These are phyloP conservation scores for Penicillium paxilli DNA, from an alignment of 495 filamentous ascomycete species.

Conservation along the genomic window DNA sequence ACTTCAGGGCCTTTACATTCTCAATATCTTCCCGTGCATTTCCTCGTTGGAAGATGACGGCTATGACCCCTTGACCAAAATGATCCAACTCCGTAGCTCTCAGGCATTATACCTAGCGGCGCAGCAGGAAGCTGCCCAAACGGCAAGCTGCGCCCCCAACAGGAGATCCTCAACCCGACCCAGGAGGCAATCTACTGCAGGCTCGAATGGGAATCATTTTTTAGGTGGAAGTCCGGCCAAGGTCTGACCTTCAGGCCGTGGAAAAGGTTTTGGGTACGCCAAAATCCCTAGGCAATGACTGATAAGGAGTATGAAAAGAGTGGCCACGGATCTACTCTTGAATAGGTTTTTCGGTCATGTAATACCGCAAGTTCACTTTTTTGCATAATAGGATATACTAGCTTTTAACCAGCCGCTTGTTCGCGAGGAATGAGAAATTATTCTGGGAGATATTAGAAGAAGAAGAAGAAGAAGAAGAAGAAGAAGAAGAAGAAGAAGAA, in stretches of 20 bases:
- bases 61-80: slow-evolving; percentile 5
- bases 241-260: background rate
- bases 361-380: background rate
- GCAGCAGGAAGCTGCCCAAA: slow-evolving; percentile 5
- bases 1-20: slow-evolving; percentile 4
- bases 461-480: background rate
- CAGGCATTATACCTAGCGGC: slow-evolving; percentile 6
- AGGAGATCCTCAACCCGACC: slow-evolving; percentile 7
- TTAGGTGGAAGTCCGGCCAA: slow-evolving; percentile 8
- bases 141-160: background rate
- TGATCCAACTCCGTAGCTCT: slow-evolving; percentile 9
- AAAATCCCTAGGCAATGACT: background rate
- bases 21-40: slow-evolving; percentile 17
- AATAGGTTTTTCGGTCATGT: background rate
- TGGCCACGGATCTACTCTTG: background rate
- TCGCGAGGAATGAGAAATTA: no score
- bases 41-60: slow-evolving; percentile 6
- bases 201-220: slow-evolving; percentile 8
- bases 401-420: background rate
- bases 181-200: slow-evolving; percentile 8
- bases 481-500: background rate
- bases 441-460: no score
- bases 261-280: slow-evolving; percentile 2
- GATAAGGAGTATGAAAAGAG: background rate
- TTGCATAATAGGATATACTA: background rate